Evolutionary conservation across 805 yeast genomes (phyloP).

Genomic region (Saturnispora zaruensis): DNA sequence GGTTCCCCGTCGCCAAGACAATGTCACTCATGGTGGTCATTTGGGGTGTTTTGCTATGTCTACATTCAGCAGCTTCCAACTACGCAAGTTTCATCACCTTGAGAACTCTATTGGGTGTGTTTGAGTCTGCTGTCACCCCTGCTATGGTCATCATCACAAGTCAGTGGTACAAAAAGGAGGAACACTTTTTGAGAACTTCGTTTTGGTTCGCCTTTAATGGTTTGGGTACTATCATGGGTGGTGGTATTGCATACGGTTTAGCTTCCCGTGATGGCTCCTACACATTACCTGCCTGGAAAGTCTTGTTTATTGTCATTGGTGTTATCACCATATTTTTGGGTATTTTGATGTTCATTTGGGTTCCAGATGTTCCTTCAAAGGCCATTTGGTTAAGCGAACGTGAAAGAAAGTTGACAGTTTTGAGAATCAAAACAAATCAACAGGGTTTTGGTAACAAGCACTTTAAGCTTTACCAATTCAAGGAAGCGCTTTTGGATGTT

Average conservation of each 20-base stretch:
- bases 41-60: constrained; percentile 45
- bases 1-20: constrained; percentile 30
- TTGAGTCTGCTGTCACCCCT: constrained; percentile 28
- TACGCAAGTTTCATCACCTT: constrained; percentile 37
- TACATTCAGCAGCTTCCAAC: constrained; percentile 37
- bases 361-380: constrained; percentile 28
- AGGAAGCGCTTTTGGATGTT: constrained; percentile 45
- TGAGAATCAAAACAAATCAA: constrained; percentile 27
- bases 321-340: constrained; percentile 47
- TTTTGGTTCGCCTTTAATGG: constrained; percentile 30
- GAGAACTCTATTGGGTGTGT: constrained; percentile 41
- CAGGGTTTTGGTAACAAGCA: constrained; percentile 29
- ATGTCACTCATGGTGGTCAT: constrained; percentile 30
- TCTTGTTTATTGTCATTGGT: constrained; percentile 53
- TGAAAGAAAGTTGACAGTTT: constrained; percentile 29
- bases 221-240: constrained; percentile 41
- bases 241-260: constrained; percentile 47
- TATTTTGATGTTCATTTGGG: constrained; percentile 34
- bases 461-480: constrained; percentile 45
- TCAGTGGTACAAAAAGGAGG: constrained; percentile 23
- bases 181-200: constrained; percentile 23
- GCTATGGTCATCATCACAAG: constrained; percentile 28
- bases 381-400: constrained; percentile 30
- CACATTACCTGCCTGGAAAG: constrained; percentile 47
- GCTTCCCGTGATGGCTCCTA: constrained; percentile 1